A percentile compares a stretch with the other conserved stretches of the same genome.
Evolutionary conservation across 129 eudicot species (phyloP).

Genomic region (Smallanthus sonchifolius): DNA sequence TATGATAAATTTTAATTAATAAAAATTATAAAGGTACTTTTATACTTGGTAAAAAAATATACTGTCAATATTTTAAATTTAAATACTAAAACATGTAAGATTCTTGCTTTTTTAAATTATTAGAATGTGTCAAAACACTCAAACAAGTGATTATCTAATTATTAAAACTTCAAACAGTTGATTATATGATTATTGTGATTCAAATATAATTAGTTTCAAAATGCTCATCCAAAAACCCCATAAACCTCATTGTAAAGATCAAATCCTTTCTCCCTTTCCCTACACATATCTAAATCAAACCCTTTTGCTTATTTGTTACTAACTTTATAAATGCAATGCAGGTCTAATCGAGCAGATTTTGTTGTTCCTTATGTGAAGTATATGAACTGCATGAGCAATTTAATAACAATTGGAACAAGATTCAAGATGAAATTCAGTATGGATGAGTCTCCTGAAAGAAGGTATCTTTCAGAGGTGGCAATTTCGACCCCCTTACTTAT

Average conservation of each 20-base stretch:
- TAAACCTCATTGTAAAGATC: background rate
- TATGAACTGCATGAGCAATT: constrained; percentile 39
- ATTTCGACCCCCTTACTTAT: background rate
- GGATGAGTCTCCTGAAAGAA: constrained; percentile 85
- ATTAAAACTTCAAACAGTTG: background rate
- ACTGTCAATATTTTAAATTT: background rate
- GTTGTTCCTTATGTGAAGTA: constrained; percentile 59
- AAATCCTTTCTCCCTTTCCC: background rate
- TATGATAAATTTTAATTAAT: background rate
- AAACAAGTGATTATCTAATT: background rate
- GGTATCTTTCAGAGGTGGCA: constrained; percentile 34
- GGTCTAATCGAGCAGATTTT: constrained; percentile 82
- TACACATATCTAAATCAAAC: background rate
- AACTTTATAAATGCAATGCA: constrained; percentile 26
- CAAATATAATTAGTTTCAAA: background rate
- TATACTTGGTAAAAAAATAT: background rate
- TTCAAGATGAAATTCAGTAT: constrained; percentile 72
- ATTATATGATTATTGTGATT: background rate
- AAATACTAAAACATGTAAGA: background rate
- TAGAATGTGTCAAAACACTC: background rate
- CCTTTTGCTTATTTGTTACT: background rate
- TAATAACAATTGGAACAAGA: constrained; percentile 59
- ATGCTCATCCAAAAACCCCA: background rate
- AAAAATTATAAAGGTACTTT: background rate
- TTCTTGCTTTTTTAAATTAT: background rate